Evolutionary conservation across 2,329 filamentous ascomycete species (phyloP).

Genomic region (Bipolaris zeicola): DNA sequence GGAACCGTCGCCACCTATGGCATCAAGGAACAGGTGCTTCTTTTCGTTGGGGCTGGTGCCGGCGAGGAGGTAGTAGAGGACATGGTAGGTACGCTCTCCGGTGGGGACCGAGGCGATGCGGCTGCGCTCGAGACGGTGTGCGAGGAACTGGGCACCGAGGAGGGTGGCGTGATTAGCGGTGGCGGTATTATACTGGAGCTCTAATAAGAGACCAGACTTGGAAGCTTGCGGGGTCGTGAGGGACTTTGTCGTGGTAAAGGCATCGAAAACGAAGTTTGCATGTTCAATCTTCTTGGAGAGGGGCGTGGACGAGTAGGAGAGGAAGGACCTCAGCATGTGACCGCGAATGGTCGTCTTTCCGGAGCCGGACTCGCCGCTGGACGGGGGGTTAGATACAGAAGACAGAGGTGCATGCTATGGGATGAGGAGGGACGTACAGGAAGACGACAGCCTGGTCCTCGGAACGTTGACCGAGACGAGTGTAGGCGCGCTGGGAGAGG

Average conservation of each 20-base stretch:
- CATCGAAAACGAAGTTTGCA: constrained; percentile 93
- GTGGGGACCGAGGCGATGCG: constrained; percentile 90
- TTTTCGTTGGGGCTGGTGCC: constrained; percentile 92
- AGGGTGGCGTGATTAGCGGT: constrained; percentile 83
- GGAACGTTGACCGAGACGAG: constrained; percentile 81
- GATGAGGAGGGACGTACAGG: constrained; percentile 66
- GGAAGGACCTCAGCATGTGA: constrained; percentile 82
- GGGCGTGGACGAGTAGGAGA: constrained; percentile 89
- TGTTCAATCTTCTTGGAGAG: constrained; percentile 91
- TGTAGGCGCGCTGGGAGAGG: constrained; percentile 83
- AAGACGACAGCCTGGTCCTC: constrained; percentile 95
- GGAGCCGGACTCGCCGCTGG: constrained; percentile 89
- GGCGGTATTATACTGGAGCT: constrained; percentile 93
- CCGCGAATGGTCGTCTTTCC: constrained; percentile 95
- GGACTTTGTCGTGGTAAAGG: constrained; percentile 95
- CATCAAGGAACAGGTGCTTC: constrained; percentile 74
- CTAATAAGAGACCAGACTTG: constrained; percentile 92
- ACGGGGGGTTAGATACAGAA: constrained; percentile 6
- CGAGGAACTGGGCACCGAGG: constrained; percentile 91
- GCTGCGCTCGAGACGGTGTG: constrained; percentile 90
- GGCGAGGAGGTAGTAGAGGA: constrained; percentile 91
- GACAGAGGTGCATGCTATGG: not conserved
- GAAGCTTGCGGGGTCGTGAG: constrained; percentile 94
- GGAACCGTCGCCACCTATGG: constrained; percentile 54
- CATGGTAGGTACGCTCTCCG: constrained; percentile 94